These are phyloP conservation scores for Iris macrosiphon DNA, from an alignment of 106 monocot genomes.

Conservation along the genomic window DNA sequence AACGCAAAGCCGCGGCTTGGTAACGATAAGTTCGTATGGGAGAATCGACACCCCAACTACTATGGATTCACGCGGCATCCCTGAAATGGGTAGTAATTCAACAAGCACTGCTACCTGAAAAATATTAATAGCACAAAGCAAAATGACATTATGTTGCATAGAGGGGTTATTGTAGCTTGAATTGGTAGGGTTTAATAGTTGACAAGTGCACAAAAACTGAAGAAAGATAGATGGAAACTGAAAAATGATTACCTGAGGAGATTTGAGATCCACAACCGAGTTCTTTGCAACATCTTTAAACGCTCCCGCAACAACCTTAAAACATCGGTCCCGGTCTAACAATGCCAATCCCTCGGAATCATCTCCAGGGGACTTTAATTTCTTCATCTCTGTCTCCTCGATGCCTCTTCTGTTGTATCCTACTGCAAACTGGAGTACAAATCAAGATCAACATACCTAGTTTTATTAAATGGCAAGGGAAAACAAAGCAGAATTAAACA, in stretches of 20 bases:
- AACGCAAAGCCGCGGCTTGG: slow-evolving; percentile 73
- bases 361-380: slow-evolving; percentile 15
- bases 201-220: no score
- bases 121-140: not conserved
- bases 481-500: no score
- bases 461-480: no score
- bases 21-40: slow-evolving; percentile 51
- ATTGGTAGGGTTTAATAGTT: no score
- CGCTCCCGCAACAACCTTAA: slow-evolving; percentile 68
- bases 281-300: slow-evolving; percentile 68
- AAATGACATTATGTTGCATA: no score
- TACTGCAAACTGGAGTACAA: slow-evolving; percentile 74
- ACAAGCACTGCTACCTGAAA: slow-evolving; percentile 67
- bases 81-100: slow-evolving; percentile 71
- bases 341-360: slow-evolving; percentile 22
- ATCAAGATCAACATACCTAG: no score
- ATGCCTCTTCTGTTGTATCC: slow-evolving; percentile 88
- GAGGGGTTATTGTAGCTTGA: no score
- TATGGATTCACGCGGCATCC: slow-evolving; percentile 47
- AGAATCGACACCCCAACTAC: slow-evolving; percentile 91
- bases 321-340: slow-evolving; percentile 70
- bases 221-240: no score
- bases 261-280: slow-evolving; percentile 77
- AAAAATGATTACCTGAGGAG: slow-evolving; percentile 65
- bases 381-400: slow-evolving; percentile 53